Percentiles rank a stretch among this genome's conserved stretches.
Evolutionary conservation across 768 basidiomycete species (phyloP).

Genomic region (Podaxis pistillaris): DNA sequence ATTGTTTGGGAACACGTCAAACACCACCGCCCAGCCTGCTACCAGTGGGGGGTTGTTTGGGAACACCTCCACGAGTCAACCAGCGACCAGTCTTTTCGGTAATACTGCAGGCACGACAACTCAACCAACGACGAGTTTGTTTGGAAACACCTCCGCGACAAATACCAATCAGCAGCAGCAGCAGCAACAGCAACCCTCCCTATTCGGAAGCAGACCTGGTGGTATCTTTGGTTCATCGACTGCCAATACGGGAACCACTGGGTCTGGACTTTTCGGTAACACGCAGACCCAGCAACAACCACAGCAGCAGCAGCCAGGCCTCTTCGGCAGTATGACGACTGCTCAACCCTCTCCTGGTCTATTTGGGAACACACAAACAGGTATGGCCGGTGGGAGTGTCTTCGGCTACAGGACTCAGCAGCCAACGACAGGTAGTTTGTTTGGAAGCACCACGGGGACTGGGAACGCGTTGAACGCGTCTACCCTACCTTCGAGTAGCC

Average conservation of each 20-base stretch:
- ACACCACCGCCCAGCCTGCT: constrained; percentile 20
- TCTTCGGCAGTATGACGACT: constrained; percentile 31
- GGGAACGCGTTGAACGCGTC: constrained; percentile 27
- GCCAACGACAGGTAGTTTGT: neutral
- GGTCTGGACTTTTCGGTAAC: constrained; percentile 18
- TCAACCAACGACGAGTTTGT: constrained; percentile 13
- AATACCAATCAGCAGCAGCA: constrained; percentile 19
- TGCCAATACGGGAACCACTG: constrained; percentile 18
- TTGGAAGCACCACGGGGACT: constrained; percentile 27
- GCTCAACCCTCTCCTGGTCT: constrained; percentile 20
- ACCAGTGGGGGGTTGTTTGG: constrained; percentile 20
- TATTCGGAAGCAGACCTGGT: constrained; percentile 23
- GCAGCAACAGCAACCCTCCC: constrained; percentile 22
- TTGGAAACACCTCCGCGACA: constrained; percentile 15
- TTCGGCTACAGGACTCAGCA: constrained; percentile 28
- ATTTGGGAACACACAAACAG: constrained; percentile 22
- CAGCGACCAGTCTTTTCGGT: constrained; percentile 22
- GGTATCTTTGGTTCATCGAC: constrained; percentile 27
- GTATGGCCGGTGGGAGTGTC: neutral
- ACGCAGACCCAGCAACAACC: constrained; percentile 13
- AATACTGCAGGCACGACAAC: constrained; percentile 4
- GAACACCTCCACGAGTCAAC: constrained; percentile 6
- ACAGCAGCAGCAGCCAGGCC: constrained; percentile 8
- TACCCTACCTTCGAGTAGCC: constrained; percentile 29
- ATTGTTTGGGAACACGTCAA: constrained; percentile 23